Percentiles rank a stretch among this genome's conserved stretches.
phyloP scores from a whole-genome alignment of 2,329 filamentous ascomycete genomes.

The Colletotrichum sp. region DNA sequence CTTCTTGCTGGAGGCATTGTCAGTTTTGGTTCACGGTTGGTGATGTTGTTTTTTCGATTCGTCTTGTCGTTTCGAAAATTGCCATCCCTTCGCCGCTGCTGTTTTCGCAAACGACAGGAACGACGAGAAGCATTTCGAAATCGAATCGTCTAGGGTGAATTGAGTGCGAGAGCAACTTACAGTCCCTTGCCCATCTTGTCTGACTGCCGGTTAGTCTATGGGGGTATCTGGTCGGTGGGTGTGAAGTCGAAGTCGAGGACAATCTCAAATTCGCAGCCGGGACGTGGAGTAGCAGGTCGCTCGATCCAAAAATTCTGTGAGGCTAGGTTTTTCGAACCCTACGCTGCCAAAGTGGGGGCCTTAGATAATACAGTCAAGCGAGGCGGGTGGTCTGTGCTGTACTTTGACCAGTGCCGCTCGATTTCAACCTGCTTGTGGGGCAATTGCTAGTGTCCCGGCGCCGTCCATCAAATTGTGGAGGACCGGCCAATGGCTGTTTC shows the following conservation, averaged over 20 bases:
- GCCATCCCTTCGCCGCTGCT: not conserved
- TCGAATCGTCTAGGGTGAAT: not conserved
- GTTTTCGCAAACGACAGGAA: not conserved
- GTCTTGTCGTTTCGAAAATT: not conserved
- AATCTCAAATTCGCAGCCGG: not conserved
- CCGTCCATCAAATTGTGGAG: not conserved
- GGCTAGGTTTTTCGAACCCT: slow-evolving; percentile 17
- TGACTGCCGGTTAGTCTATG: slow-evolving; percentile 26
- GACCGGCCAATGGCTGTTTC: not conserved
- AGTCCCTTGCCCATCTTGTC: slow-evolving; percentile 71
- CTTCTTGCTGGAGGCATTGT: slow-evolving; percentile 76
- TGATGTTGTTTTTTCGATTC: not conserved
- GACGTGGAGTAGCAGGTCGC: slow-evolving; percentile 1
- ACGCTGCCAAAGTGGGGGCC: not conserved
- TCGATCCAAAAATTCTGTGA: not conserved
- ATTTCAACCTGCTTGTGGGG: not conserved
- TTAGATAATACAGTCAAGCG: slow-evolving; percentile 12
- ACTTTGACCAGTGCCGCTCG: not conserved
- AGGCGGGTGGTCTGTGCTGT: not conserved
- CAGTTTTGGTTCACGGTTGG: slow-evolving; percentile 28
- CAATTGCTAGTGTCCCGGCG: not conserved
- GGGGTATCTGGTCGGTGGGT: slow-evolving; percentile 22
- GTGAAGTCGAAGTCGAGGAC: not conserved
- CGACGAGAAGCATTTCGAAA: not conserved
- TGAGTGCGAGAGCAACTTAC: slow-evolving; percentile 43